A percentile compares a stretch with the other conserved stretches of the same genome.
These are phyloP conservation scores for Mortierella sp. DNA, from an alignment of 371 early-diverging fungal species.

Conservation along the genomic window DNA sequence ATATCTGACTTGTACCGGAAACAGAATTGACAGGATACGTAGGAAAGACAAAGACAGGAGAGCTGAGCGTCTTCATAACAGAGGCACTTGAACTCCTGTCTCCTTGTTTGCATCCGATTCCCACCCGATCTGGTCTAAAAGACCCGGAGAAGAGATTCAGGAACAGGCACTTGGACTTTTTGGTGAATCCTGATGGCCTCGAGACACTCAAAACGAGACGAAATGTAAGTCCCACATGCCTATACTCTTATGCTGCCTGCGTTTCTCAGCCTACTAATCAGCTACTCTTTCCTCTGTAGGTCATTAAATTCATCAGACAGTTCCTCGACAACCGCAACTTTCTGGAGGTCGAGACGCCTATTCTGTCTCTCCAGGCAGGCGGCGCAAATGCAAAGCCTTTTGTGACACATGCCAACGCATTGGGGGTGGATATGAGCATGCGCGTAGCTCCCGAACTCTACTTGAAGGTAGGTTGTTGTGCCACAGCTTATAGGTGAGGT, in stretches of 20 bases:
- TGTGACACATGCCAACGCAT: constrained; percentile 83
- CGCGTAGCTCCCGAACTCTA: constrained; percentile 97
- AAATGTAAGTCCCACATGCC: constrained; percentile 52
- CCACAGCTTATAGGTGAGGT: too few species aligned
- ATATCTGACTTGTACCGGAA: background rate
- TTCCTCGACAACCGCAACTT: constrained; percentile 86
- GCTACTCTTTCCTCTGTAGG: constrained; percentile 52
- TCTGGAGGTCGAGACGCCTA: constrained; percentile 97
- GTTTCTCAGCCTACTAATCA: background rate
- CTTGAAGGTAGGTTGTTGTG: constrained; percentile 92
- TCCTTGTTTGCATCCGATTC: constrained; percentile 91
- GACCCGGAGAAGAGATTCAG: constrained; percentile 89
- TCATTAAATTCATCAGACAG: constrained; percentile 79
- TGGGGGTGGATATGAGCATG: constrained; percentile 84
- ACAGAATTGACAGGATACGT: constrained; percentile 78
- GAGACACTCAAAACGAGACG: constrained; percentile 67
- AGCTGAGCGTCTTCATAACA: constrained; percentile 80
- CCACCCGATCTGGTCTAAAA: constrained; percentile 70
- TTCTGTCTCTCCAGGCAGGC: constrained; percentile 88
- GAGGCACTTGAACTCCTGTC: constrained; percentile 75
- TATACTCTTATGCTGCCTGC: too few species aligned
- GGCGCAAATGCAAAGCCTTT: constrained; percentile 98
- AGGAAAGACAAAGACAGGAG: constrained; percentile 87
- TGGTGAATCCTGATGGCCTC: constrained; percentile 80
- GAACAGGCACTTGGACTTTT: constrained; percentile 88